phyloP scores from a whole-genome alignment of 2,329 filamentous ascomycete species.

The Colletotrichum sidae region DNA sequence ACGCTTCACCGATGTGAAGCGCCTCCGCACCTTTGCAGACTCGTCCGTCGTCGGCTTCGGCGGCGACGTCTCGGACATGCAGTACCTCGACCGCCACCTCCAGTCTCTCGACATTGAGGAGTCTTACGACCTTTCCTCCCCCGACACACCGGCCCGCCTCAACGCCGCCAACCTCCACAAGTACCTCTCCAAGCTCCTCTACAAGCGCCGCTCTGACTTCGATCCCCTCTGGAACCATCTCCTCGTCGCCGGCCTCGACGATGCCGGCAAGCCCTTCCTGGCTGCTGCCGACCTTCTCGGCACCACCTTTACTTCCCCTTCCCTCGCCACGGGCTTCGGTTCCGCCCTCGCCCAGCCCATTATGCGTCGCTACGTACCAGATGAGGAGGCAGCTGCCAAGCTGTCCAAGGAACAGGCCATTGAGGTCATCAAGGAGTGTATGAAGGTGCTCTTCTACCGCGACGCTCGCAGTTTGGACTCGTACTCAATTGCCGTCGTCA shows the following conservation, averaged over 20 bases:
- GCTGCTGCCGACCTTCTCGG: slow-evolving; percentile 92
- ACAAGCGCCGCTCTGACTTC: slow-evolving; percentile 94
- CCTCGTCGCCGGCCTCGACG: slow-evolving; percentile 89
- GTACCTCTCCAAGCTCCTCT: slow-evolving; percentile 95
- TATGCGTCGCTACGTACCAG: slow-evolving; percentile 83
- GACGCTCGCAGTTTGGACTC: slow-evolving; percentile 92
- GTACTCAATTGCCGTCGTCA: slow-evolving; percentile 92
- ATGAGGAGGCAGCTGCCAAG: slow-evolving; percentile 80
- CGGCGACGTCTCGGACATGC: slow-evolving; percentile 99
- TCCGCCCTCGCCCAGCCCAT: slow-evolving; percentile 93
- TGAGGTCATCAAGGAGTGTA: slow-evolving; percentile 86
- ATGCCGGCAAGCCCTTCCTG: slow-evolving; percentile 84
- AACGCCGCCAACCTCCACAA: slow-evolving; percentile 96
- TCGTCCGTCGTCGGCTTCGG: slow-evolving; percentile 91
- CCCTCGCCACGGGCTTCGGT: slow-evolving; percentile 93
- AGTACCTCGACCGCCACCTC: slow-evolving; percentile 94
- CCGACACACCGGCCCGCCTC: slow-evolving; percentile 64
- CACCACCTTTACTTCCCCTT: slow-evolving; percentile 89
- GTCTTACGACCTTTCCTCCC: slow-evolving; percentile 73
- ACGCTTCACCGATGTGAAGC: slow-evolving; percentile 96
- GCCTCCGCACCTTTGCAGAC: slow-evolving; percentile 88
- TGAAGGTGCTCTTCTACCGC: slow-evolving; percentile 98
- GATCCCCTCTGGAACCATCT: slow-evolving; percentile 98
- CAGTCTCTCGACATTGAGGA: slow-evolving; percentile 88
- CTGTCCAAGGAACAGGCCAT: slow-evolving; percentile 84